phyloP scores from a whole-genome alignment of 2,329 filamentous ascomycete genomes.

The Orbilia blumenaviensis region DNA sequence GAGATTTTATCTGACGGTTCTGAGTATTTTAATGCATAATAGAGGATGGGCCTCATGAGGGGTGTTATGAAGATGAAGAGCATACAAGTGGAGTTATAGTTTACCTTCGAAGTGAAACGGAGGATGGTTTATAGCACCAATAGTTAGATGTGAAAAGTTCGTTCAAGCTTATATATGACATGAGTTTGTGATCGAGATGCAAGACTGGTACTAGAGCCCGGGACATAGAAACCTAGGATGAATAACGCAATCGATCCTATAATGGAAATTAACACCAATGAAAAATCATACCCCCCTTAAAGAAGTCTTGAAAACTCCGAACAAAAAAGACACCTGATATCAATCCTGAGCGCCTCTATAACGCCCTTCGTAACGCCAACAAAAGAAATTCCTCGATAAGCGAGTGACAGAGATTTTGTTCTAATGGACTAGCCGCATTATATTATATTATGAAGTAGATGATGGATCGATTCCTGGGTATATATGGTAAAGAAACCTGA shows the following conservation, averaged over 20 bases:
- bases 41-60: too few relatives aligned
- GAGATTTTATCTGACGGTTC: too few relatives aligned
- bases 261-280: neutral
- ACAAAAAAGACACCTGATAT: neutral
- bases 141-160: too few relatives aligned
- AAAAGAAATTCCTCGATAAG: slow-evolving; percentile 1
- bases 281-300: neutral
- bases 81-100: too few relatives aligned
- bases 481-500: slow-evolving; percentile 6
- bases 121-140: too few relatives aligned
- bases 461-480: slow-evolving; percentile 24
- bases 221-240: neutral
- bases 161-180: neutral
- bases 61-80: too few relatives aligned
- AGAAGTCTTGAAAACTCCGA: neutral
- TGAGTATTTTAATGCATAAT: too few relatives aligned
- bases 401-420: neutral
- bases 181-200: neutral
- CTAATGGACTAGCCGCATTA: slow-evolving; percentile 10
- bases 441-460: slow-evolving; percentile 33
- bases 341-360: slow-evolving; percentile 43
- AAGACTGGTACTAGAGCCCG: neutral
- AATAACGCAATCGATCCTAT: neutral
- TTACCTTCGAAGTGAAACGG: too few relatives aligned
- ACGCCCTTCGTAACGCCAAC: slow-evolving; percentile 36